Evolutionary conservation across 2,329 filamentous ascomycete genomes (phyloP).

Genomic region (Fusarium sp.): DNA sequence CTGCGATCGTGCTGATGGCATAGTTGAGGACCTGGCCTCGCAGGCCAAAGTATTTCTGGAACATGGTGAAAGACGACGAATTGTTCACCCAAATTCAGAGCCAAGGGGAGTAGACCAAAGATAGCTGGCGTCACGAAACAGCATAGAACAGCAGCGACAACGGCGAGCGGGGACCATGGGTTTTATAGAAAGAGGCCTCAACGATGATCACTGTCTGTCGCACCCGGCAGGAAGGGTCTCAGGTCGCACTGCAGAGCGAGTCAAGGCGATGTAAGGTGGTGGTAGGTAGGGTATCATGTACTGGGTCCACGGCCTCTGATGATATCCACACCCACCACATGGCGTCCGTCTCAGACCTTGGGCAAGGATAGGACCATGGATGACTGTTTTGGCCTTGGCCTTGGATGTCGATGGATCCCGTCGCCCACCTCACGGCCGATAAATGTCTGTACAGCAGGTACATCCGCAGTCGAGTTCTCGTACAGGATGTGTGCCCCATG

Average conservation of each 20-base stretch:
- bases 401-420: constrained; percentile 10
- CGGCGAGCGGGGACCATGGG: constrained; percentile 18
- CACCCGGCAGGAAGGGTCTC: constrained; percentile 15
- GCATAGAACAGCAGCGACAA: constrained; percentile 3
- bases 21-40: constrained; percentile 76
- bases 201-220: constrained; percentile 8
- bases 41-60: constrained; percentile 73
- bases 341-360: constrained; percentile 19
- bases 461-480: constrained; percentile 7
- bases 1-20: constrained; percentile 80
- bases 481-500: constrained; percentile 12
- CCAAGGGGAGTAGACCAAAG: not conserved
- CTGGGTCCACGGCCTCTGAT: constrained; percentile 32
- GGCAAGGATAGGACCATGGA: constrained; percentile 19
- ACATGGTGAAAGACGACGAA: constrained; percentile 42
- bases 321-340: constrained; percentile 35
- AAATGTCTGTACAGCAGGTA: constrained; percentile 12
- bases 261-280: constrained; percentile 28
- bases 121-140: constrained; percentile 9
- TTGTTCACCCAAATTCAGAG: constrained; percentile 14
- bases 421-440: constrained; percentile 10
- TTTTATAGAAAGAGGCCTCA: constrained; percentile 38
- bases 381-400: constrained; percentile 16
- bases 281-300: not conserved
- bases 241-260: constrained; percentile 36